These are phyloP conservation scores for Wickerhamomyces strasburgensis DNA, from an alignment of 805 yeast species.

Conservation along the genomic window DNA sequence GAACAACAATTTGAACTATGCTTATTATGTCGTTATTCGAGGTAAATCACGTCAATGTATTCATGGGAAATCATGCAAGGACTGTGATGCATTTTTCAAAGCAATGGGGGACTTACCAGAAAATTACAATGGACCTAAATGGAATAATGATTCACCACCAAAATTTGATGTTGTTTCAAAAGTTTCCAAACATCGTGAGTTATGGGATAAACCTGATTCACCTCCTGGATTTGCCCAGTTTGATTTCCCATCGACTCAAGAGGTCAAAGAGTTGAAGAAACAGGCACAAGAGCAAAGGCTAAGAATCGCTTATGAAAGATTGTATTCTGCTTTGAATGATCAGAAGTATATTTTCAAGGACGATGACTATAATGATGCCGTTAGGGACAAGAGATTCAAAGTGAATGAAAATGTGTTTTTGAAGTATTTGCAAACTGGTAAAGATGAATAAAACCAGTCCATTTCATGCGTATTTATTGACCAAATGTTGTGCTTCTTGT, in stretches of 20 bases:
- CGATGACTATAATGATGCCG: slow-evolving; percentile 33
- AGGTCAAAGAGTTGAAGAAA: slow-evolving; percentile 34
- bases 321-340: slow-evolving; percentile 38
- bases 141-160: slow-evolving; percentile 19
- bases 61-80: slow-evolving; percentile 32
- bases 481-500: no score
- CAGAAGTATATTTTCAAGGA: slow-evolving; percentile 44
- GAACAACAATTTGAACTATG: slow-evolving; percentile 26
- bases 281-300: slow-evolving; percentile 30
- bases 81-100: slow-evolving; percentile 30
- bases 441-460: neutral
- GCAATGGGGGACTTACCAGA: slow-evolving; percentile 24
- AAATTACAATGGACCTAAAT: slow-evolving; percentile 24
- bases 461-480: no score
- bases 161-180: slow-evolving; percentile 17
- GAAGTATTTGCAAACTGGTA: slow-evolving; percentile 9
- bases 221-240: slow-evolving; percentile 59
- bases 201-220: slow-evolving; percentile 34
- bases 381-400: slow-evolving; percentile 26
- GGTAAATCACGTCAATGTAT: slow-evolving; percentile 29
- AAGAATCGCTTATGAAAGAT: slow-evolving; percentile 38
- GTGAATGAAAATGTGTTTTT: slow-evolving; percentile 26
- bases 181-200: slow-evolving; percentile 23
- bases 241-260: slow-evolving; percentile 57
- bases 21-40: slow-evolving; percentile 31